A percentile compares a stretch with the other conserved stretches of the same genome.
Conservation (phyloP, 768 basidiomycete species). For the Porpolomopsis calyptriformis region DNA sequence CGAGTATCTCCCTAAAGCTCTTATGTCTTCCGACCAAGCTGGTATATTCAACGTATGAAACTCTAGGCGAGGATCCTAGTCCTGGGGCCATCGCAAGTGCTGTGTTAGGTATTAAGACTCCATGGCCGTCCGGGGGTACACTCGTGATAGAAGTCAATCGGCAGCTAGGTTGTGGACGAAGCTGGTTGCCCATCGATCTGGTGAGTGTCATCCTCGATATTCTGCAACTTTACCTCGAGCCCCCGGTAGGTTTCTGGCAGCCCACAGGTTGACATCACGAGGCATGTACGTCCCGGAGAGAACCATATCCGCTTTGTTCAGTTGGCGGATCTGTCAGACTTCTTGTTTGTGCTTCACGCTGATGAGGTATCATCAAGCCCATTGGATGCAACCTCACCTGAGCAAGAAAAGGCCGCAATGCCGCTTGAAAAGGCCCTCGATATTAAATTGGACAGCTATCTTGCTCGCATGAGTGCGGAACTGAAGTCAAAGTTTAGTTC, state of each 20-base stretch:
- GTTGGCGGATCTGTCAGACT: slow-evolving; percentile 7
- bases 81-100: background rate
- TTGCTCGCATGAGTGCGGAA: background rate
- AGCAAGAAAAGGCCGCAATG: background rate
- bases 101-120: slow-evolving; percentile 1
- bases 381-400: background rate
- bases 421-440: background rate
- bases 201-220: slow-evolving; percentile 1
- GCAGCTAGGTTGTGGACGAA: background rate
- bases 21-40: slow-evolving; percentile 1
- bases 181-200: slow-evolving; percentile 7
- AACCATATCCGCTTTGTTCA: slow-evolving; percentile 9
- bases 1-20: slow-evolving; percentile 1
- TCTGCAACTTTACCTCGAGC: background rate
- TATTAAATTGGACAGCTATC: background rate
- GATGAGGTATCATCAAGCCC: background rate
- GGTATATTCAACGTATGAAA: background rate
- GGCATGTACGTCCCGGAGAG: slow-evolving; percentile 5
- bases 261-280: slow-evolving; percentile 8
- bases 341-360: slow-evolving; percentile 9
- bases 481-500: no score
- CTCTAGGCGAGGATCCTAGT: background rate
- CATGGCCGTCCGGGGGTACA: slow-evolving; percentile 8
- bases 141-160: slow-evolving; percentile 10
- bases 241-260: slow-evolving; percentile 1